Base-by-base conservation (phyloP, 2,329 filamentous ascomycete genomes). In the Cladosporium sp. region DNA sequence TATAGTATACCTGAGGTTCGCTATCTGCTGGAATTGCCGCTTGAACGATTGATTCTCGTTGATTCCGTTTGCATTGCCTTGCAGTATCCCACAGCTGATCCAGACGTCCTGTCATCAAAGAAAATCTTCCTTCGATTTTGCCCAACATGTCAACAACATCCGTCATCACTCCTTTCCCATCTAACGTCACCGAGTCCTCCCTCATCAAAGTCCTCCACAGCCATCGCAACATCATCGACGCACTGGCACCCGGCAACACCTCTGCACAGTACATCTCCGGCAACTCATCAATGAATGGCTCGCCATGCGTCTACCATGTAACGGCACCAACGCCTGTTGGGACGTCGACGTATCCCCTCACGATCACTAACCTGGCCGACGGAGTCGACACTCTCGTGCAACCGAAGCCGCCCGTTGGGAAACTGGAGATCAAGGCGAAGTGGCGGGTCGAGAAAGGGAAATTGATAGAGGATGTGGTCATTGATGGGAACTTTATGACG, bases 401-500 rank as follows among this genome's bases (percentile, higher is more conserved):
- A 52, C 68, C 69, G 2, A 71, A 68, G 46, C 68, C 70, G 3
- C 68, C 68, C 1, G 64, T 70, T 22, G 70, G 70, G 50, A 59
- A 63, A 16, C 64, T 72, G 38, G 68, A 64, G 46, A 71, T 72
- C 48, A 61, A 64, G 4, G 67, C 67, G 14, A 66, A 68, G 54
- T 71, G 70, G 69, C 61, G 70, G 19, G 64, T 71, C 2, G 51
- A n/a, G 3, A 59, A 59, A 22, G 67, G 65, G 22, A 50, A 59
- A 53, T 53, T 72, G 34, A 60, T 56, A 19, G 70, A 72, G 58
- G 67, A 71, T 19, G 66, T 71, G 1, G 66, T 70, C n/a, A 70
- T 72, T 46, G 70, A 72, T 35, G 68, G 66, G 3, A 71, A 72
- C 49, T 70, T 71, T 35, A 64, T 71, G 63, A 70, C 69, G 66